Percentiles rank a stretch among this genome's conserved stretches.
phyloP scores from a whole-genome alignment of 2,329 filamentous ascomycete genomes.

The Leptosphaerulina australis region DNA sequence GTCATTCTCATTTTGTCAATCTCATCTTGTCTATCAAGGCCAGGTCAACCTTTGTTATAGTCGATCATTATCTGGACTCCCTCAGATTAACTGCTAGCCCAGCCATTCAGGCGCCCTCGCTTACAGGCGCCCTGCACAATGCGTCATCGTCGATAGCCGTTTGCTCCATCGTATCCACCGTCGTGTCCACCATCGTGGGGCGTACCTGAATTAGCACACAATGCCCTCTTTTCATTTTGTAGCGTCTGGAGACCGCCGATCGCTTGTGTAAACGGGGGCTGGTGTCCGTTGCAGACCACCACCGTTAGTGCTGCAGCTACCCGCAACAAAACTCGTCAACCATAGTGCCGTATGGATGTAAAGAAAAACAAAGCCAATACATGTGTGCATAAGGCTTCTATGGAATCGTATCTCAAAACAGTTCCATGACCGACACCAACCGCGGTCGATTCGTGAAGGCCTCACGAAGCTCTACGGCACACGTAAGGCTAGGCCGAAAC shows the following conservation, averaged over 20 bases:
- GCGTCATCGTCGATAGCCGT: conserved; percentile 11
- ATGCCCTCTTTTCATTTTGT: not conserved
- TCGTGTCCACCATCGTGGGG: conserved; percentile 8
- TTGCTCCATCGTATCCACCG: conserved; percentile 4
- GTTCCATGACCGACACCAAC: conserved; percentile 22
- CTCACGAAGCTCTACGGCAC: conserved; percentile 18
- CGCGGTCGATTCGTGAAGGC: conserved; percentile 26
- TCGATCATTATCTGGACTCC: conserved; percentile 13
- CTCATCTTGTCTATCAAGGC: not conserved
- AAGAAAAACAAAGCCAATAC: conserved; percentile 18
- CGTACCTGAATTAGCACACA: conserved; percentile 17
- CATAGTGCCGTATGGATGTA: conserved; percentile 20
- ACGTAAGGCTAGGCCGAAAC: conserved; percentile 28
- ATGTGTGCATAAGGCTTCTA: conserved; percentile 25
- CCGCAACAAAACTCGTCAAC: conserved; percentile 5
- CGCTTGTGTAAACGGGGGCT: not conserved
- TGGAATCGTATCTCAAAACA: conserved; percentile 22
- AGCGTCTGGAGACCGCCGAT: conserved; percentile 4
- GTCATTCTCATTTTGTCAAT: too few species aligned
- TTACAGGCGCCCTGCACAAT: conserved; percentile 8
- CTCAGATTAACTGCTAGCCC: conserved; percentile 8
- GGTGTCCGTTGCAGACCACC: conserved; percentile 12
- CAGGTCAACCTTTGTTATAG: not conserved
- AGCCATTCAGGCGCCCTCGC: conserved; percentile 8
- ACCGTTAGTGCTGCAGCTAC: conserved; percentile 6